Evolutionary conservation across 2,329 filamentous ascomycete species (phyloP).

Genomic region (Parastagonospora avenae): DNA sequence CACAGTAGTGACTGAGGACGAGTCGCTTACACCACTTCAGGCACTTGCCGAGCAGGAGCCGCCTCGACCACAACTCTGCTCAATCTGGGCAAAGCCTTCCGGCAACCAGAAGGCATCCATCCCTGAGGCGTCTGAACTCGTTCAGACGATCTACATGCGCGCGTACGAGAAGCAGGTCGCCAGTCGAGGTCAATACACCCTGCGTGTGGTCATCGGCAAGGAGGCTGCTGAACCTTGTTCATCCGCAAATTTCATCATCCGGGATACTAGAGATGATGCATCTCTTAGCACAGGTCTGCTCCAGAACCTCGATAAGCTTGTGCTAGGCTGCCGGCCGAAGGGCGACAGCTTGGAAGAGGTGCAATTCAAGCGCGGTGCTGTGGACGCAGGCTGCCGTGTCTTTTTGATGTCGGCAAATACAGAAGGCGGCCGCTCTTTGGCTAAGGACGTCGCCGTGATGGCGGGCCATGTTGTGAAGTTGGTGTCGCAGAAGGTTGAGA

Average conservation of each 20-base stretch:
- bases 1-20: constrained; percentile 42
- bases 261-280: constrained; percentile 25
- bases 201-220: constrained; percentile 35
- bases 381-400: constrained; percentile 34
- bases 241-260: constrained; percentile 37
- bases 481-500: constrained; percentile 19
- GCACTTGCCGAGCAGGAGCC: constrained; percentile 31
- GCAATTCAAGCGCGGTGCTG: constrained; percentile 43
- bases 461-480: constrained; percentile 40
- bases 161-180: constrained; percentile 45
- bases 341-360: constrained; percentile 45
- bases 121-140: constrained; percentile 32
- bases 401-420: constrained; percentile 42
- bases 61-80: constrained; percentile 39
- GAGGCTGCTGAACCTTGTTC: constrained; percentile 31
- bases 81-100: constrained; percentile 42
- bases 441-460: constrained; percentile 41
- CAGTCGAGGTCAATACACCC: constrained; percentile 36
- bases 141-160: constrained; percentile 41
- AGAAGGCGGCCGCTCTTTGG: constrained; percentile 40
- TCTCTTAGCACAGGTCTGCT: constrained; percentile 29
- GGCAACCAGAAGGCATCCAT: constrained; percentile 23
- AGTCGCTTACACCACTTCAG: constrained; percentile 34
- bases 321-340: constrained; percentile 42
- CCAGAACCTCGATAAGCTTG: constrained; percentile 37